Percentiles rank a stretch among this genome's conserved stretches.
Evolutionary conservation across 2,329 filamentous ascomycete genomes (phyloP).

Genomic region (Colletotrichum lindemuthianum): DNA sequence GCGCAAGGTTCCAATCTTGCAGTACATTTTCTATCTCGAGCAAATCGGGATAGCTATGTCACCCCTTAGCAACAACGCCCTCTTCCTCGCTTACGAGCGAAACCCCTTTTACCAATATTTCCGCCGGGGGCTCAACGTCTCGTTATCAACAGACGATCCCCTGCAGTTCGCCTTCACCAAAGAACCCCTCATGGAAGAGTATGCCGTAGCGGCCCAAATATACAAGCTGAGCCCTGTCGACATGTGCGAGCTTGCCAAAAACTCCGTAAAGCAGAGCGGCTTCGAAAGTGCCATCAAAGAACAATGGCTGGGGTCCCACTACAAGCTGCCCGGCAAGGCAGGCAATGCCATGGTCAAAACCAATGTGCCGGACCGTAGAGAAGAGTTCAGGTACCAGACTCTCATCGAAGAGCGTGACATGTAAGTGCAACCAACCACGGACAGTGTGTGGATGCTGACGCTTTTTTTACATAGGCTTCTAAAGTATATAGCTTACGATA

Average conservation of each 20-base stretch:
- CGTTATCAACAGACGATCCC: slow-evolving; percentile 94
- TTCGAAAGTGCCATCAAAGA: slow-evolving; percentile 91
- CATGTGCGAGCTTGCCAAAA: slow-evolving; percentile 98
- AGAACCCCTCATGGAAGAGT: slow-evolving; percentile 97
- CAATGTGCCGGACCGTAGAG: slow-evolving; percentile 92
- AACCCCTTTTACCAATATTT: slow-evolving; percentile 98
- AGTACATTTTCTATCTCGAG: slow-evolving; percentile 98
- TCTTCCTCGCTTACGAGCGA: slow-evolving; percentile 95
- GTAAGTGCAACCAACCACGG: slow-evolving; percentile 60
- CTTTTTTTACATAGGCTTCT: slow-evolving; percentile 16
- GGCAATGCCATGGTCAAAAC: slow-evolving; percentile 96
- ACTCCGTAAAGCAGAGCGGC: slow-evolving; percentile 93
- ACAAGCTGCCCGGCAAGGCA: slow-evolving; percentile 78
- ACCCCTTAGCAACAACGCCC: slow-evolving; percentile 95
- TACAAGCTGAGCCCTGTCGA: slow-evolving; percentile 97
- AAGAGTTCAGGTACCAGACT: slow-evolving; percentile 90
- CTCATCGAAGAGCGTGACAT: slow-evolving; percentile 84
- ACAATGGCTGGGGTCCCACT: slow-evolving; percentile 87
- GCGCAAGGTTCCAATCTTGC: slow-evolving; percentile 91
- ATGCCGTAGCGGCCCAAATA: slow-evolving; percentile 96
- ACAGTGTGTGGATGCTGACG: slow-evolving; percentile 3
- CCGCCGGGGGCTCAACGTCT: slow-evolving; percentile 92
- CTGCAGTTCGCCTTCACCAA: slow-evolving; percentile 99
- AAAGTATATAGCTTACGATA: slow-evolving; percentile 27
- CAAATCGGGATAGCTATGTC: slow-evolving; percentile 99